Evolutionary conservation across 139 green algal genomes (phyloP).

Genomic region (Micractinium sp.): DNA sequence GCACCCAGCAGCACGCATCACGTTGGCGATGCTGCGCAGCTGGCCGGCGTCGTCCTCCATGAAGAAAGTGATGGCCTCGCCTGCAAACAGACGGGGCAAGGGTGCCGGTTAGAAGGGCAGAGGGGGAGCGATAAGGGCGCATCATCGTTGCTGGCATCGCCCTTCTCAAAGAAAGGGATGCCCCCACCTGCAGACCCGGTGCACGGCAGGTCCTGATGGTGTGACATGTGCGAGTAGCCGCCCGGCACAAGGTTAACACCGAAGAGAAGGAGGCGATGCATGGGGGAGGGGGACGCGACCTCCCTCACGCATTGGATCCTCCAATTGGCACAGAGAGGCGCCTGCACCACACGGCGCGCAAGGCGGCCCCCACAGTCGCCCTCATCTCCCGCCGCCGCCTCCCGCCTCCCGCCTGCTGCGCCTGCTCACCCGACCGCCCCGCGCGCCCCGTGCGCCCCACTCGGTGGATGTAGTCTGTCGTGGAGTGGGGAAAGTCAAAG

Average conservation of each 20-base stretch:
- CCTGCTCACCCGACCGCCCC: slow-evolving; percentile 45
- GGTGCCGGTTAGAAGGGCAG: background rate
- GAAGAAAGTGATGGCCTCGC: slow-evolving; percentile 88
- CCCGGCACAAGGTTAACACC: too few species aligned
- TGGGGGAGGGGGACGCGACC: too few species aligned
- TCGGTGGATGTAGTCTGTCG: slow-evolving; percentile 93
- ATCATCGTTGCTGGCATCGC: too few species aligned
- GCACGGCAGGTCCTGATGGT: too few species aligned
- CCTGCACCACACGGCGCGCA: too few species aligned
- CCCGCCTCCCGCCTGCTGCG: background rate
- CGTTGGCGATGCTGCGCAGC: slow-evolving; percentile 81
- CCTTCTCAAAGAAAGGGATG: too few species aligned
- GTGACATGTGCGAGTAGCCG: too few species aligned
- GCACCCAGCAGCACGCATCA: slow-evolving; percentile 65
- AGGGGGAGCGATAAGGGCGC: background rate
- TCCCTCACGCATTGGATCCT: too few species aligned
- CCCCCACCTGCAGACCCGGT: too few species aligned
- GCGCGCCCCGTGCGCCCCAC: slow-evolving; percentile 84
- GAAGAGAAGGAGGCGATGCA: too few species aligned
- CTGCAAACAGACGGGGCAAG: slow-evolving; percentile 31
- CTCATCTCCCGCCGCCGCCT: background rate
- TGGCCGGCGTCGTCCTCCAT: slow-evolving; percentile 76
- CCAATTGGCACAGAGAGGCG: too few species aligned
- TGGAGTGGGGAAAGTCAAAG: slow-evolving; percentile 91
- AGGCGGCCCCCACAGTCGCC: too few species aligned